Evolutionary conservation across 768 basidiomycete species (phyloP).

Genomic region (Lentinus brumalis): DNA sequence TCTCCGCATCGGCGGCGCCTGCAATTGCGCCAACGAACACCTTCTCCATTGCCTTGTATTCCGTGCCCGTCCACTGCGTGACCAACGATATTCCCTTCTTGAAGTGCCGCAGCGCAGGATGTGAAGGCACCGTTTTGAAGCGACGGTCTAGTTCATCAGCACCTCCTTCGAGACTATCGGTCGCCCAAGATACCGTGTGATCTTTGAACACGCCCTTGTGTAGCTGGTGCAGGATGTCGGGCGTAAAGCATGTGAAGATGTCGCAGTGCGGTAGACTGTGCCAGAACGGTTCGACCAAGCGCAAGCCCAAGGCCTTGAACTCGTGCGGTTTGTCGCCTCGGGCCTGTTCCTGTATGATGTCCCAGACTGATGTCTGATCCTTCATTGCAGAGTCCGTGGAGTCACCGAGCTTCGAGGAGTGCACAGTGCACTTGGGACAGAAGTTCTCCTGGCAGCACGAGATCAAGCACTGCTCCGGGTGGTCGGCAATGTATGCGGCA

Average conservation of each 20-base stretch:
- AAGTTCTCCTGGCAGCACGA: conserved; percentile 25
- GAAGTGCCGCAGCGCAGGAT: conserved; percentile 41
- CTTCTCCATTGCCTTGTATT: too few species aligned
- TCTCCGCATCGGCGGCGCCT: too few species aligned
- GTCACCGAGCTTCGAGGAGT: conserved; percentile 24
- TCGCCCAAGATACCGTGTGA: conserved; percentile 42
- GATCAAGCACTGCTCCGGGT: conserved; percentile 47
- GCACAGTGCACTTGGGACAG: conserved; percentile 34
- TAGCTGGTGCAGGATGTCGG: conserved; percentile 48
- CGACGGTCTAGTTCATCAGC: conserved; percentile 40
- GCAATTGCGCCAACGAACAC: too few species aligned
- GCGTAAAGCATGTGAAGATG: conserved; percentile 40
- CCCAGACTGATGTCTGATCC: conserved; percentile 2
- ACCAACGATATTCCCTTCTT: too few species aligned
- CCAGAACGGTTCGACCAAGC: conserved; percentile 41
- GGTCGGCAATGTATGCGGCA: conserved; percentile 41
- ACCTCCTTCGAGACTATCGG: conserved; percentile 10
- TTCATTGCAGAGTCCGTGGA: conserved; percentile 4
- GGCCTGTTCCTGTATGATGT: not conserved
- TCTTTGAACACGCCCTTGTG: conserved; percentile 50
- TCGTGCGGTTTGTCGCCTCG: conserved; percentile 2
- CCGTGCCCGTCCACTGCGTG: too few species aligned
- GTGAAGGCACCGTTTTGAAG: conserved; percentile 33
- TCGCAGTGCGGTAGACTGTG: conserved; percentile 37
- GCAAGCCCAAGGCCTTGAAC: conserved; percentile 17